Evolutionary conservation across 345 rosid genomes (phyloP), one percentile per base, ranked within the genome.

Genomic region (Linum trigynum): DNA sequence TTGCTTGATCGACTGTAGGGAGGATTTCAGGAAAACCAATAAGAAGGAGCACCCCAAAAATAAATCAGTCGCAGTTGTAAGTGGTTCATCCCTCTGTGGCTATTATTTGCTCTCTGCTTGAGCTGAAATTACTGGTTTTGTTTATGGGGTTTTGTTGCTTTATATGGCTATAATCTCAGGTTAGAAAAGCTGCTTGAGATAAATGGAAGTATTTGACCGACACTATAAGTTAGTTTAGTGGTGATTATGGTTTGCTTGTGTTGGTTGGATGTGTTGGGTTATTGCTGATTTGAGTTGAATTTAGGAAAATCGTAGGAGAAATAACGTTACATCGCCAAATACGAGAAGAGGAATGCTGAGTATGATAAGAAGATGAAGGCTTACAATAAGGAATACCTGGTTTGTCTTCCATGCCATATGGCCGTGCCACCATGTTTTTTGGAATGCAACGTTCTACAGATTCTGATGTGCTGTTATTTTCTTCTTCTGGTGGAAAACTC

Each of bases 321-420:
- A 39, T 88, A 87, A 65, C 98, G 97, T 0, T 92, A 35, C 17
- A 82, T 76, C 3, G 79, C 87, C 0, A 92, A 81, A 79, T 97
- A 97, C 2, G 98, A 88, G 64, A 85, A 83, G 70, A 81, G 98
- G 61, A 92, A 92, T 81, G 83, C 40, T 16, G 98, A 92, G 40
- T 92, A 92, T 60, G 98, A 92, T 83, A 92, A 88, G 83, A 82
- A 68, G 81, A 79, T 92, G 95, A 90, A 88, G 64, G 95, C 90
- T 7, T 92, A 90, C 64, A 90, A 88, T 72, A 92, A 83, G 81
- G 88, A 67, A 67, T 88, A 81, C 86, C 96, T 90, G 69, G n/a
- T 37, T 17, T 23, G 0, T 57, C 53, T 48, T 48, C 14, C 12
- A n/a, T n/a, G n/a, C 53, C 8, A 48, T 48, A 8, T 48, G 17